Evolutionary conservation across 192 early-diverging fungal genomes (phyloP), one percentile per base, ranked within the genome.

Genomic region (Backusella mclennaniae): DNA sequence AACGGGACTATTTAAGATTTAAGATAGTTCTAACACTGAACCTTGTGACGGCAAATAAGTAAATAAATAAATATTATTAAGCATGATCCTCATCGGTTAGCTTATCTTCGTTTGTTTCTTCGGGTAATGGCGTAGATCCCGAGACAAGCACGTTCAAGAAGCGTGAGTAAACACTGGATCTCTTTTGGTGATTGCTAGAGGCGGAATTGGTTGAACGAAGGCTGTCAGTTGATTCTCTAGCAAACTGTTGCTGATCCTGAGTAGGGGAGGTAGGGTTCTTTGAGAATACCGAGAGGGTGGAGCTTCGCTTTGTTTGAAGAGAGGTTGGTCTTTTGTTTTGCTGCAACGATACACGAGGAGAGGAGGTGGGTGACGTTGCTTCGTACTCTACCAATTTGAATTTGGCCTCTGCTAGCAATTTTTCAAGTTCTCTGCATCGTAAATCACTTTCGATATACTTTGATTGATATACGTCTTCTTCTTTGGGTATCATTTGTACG

Each of bases 371-470:
- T 41, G 49, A 46, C 23, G 73, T 38, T 19, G 78, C 71, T 53
- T 83, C 78, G 35, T 73, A 75, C 49, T 80, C 73, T 0, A 76
- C 82, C n/a, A 84, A 41, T 67, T 80, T 84, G 31, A 75, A 56
- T 68, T 84, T 84, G 15, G 82, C 66, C 52, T 84, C 82, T 8
- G 82, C 82, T 39, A 84, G 52, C 14, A 84, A n/a, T 72, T 80
- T 80, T 35, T 84, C 82, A 21, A 84, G 63, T 12, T 84, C 82
- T 14, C 82, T 76, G 66, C 82, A 84, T 29, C 82, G 79, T 9
- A 80, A 39, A 49, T 83, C 82, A 33, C 73, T 73, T 23, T 83
- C 82, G 23, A 79, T 71, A 36, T 77, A 83, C 35, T 80, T 83
- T 11, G 66, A 31, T 68, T 83, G 82, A 73, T 83, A 83, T 53